Evolutionary conservation across 1,284 basidiomycete species (phyloP).

Genomic region (Cutaneotrichosporon sp.): DNA sequence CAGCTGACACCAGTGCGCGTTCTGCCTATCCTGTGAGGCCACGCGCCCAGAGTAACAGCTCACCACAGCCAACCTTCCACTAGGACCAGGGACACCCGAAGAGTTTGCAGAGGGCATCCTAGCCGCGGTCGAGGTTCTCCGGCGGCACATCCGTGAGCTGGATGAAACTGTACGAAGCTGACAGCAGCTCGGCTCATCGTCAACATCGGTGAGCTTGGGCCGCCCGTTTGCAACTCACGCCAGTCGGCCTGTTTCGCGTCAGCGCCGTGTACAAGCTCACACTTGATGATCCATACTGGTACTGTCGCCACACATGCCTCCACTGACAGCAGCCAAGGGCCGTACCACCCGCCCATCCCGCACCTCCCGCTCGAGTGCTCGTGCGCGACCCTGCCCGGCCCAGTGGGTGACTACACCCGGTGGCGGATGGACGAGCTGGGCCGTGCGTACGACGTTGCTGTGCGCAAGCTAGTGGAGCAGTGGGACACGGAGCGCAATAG

Average conservation of each 20-base stretch:
- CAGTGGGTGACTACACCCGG: constrained; percentile 47
- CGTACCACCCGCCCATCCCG: constrained; percentile 36
- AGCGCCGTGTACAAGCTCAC: constrained; percentile 51
- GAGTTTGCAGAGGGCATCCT: constrained; percentile 46
- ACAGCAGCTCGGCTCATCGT: constrained; percentile 41
- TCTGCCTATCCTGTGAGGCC: constrained; percentile 45
- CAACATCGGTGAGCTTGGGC: constrained; percentile 42
- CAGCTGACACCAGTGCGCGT: constrained; percentile 42
- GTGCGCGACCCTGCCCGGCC: constrained; percentile 48
- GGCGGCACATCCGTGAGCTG: constrained; percentile 46
- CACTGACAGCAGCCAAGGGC: constrained; percentile 26
- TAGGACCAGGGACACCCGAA: constrained; percentile 37
- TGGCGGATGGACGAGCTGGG: constrained; percentile 49
- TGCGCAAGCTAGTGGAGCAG: constrained; percentile 41
- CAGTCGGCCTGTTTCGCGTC: constrained; percentile 50
- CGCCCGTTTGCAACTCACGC: no score
- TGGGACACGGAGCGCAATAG: constrained; percentile 42
- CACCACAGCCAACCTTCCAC: constrained; percentile 32
- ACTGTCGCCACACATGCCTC: background rate
- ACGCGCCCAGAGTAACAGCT: background rate
- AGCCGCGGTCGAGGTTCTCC: constrained; percentile 43
- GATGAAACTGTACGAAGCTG: background rate
- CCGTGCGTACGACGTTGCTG: constrained; percentile 47
- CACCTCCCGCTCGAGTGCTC: constrained; percentile 47
- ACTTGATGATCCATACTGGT: constrained; percentile 46